These are phyloP conservation scores for Fraxinus baroniana DNA, from an alignment of 305 asterid species.

Conservation along the genomic window DNA sequence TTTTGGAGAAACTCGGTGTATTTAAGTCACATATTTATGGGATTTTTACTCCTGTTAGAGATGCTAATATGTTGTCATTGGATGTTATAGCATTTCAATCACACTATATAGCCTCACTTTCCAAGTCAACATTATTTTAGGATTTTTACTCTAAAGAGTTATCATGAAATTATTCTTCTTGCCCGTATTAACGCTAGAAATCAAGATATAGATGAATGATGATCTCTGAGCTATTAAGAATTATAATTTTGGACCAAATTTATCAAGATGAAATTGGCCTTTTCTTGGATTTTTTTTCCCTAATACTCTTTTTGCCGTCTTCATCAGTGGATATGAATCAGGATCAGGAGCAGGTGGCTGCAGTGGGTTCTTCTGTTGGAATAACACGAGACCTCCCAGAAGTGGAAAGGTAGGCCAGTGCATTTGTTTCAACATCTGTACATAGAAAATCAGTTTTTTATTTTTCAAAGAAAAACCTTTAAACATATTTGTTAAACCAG, in stretches of 20 bases:
- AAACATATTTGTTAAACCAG: neutral
- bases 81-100: neutral
- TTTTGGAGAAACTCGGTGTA: neutral
- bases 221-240: neutral
- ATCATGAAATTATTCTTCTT: neutral
- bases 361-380: slow-evolving; percentile 50
- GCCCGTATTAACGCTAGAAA: neutral
- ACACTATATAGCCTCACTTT: neutral
- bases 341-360: slow-evolving; percentile 50
- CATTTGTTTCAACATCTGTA: neutral
- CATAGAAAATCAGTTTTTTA: neutral
- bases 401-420: slow-evolving; percentile 35
- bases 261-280: neutral
- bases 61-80: neutral
- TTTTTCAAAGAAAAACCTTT: neutral
- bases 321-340: slow-evolving; percentile 51
- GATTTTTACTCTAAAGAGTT: neutral
- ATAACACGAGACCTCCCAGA: slow-evolving; percentile 31
- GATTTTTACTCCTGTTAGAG: neutral
- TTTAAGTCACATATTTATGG: neutral
- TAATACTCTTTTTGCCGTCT: neutral
- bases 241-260: neutral
- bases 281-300: neutral
- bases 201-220: neutral
- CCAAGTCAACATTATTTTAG: neutral